A percentile compares a stretch with the other conserved stretches of the same genome.
Conservation (phyloP, 2,329 filamentous ascomycete species). For the Chaetomiaceae sp. region DNA sequence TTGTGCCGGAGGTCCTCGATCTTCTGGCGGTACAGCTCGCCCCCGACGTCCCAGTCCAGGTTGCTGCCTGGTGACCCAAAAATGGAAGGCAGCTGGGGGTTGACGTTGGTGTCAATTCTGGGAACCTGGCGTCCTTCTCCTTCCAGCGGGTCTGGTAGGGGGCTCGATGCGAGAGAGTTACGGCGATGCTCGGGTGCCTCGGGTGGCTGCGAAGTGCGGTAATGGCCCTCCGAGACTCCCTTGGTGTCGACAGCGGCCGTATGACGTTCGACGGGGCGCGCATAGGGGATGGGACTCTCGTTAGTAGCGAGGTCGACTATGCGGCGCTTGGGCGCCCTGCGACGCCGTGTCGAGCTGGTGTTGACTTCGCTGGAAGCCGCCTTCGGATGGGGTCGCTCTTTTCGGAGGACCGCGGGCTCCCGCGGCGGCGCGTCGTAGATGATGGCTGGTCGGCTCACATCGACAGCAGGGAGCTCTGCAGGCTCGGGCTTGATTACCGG, state of each 20-base stretch:
- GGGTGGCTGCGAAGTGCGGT: constrained; percentile 42
- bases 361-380: constrained; percentile 55
- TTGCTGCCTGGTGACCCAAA: constrained; percentile 33
- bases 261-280: constrained; percentile 31
- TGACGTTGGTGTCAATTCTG: constrained; percentile 36
- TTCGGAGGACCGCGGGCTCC: constrained; percentile 52
- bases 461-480: constrained; percentile 57
- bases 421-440: constrained; percentile 46
- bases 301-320: constrained; percentile 61
- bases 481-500: constrained; percentile 70
- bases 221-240: constrained; percentile 35
- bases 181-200: constrained; percentile 35
- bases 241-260: constrained; percentile 23
- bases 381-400: constrained; percentile 52
- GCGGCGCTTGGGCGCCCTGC: constrained; percentile 56
- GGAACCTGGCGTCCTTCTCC: constrained; percentile 34
- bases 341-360: constrained; percentile 56
- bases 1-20: constrained; percentile 81
- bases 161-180: constrained; percentile 30
- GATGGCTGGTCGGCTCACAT: constrained; percentile 64
- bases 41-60: constrained; percentile 61
- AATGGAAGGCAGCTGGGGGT: constrained; percentile 33
- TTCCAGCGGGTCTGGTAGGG: constrained; percentile 29
- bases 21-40: constrained; percentile 80
- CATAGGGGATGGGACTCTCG: constrained; percentile 33